Evolutionary conservation across 2,329 filamentous ascomycete genomes (phyloP).

Genomic region (Colletotrichum neosansevieriae): DNA sequence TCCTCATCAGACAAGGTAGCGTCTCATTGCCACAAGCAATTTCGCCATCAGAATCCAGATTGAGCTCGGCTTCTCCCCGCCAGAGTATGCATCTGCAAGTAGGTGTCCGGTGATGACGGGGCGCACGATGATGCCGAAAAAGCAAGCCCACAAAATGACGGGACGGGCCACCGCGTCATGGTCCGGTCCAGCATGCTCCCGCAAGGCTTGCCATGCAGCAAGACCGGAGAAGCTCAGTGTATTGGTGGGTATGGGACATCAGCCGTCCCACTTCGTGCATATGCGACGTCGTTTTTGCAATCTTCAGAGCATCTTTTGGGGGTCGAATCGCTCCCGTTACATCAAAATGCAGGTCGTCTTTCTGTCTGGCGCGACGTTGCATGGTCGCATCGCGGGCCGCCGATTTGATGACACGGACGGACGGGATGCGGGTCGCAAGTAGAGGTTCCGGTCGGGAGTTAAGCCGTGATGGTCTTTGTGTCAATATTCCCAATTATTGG

Average conservation of each 20-base stretch:
- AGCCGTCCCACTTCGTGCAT: not conserved
- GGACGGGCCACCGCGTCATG: not conserved
- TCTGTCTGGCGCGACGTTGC: constrained; percentile 3
- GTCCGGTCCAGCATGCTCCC: not conserved
- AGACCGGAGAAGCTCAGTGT: not conserved
- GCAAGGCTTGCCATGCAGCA: not conserved
- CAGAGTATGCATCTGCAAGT: constrained; percentile 7
- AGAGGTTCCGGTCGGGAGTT: not conserved
- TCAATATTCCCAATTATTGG: not conserved
- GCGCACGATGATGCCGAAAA: not conserved
- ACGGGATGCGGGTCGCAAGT: constrained; percentile 1
- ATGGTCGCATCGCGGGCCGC: constrained; percentile 30
- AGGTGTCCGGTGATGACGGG: not conserved
- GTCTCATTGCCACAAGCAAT: not conserved
- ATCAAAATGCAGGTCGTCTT: constrained; percentile 1
- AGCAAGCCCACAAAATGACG: not conserved
- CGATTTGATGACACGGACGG: not conserved
- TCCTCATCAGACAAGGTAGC: not conserved
- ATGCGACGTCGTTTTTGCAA: constrained; percentile 15
- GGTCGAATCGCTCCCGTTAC: constrained; percentile 3
- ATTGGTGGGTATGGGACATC: not conserved
- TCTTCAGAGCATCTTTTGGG: not conserved
- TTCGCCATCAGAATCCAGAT: no score
- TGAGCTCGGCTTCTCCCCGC: not conserved
- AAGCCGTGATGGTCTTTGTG: not conserved